These are phyloP conservation scores for Teunomyces aglyptinius DNA, from an alignment of 805 yeast genomes.

Conservation along the genomic window DNA sequence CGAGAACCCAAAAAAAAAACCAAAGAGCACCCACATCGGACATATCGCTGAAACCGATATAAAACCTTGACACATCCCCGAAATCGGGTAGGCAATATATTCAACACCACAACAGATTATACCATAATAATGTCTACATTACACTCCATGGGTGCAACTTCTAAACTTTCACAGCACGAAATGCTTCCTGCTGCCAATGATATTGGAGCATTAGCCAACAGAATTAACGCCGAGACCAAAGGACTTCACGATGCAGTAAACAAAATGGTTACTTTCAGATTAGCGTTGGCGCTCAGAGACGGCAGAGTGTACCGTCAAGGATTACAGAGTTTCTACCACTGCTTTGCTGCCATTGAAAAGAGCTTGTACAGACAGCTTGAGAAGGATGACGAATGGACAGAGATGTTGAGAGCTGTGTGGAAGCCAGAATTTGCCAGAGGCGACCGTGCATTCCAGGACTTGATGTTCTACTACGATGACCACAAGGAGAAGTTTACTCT, in stretches of 20 bases:
- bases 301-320: slow-evolving; percentile 79
- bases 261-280: slow-evolving; percentile 63
- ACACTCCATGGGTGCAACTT: slow-evolving; percentile 22
- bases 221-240: slow-evolving; percentile 72
- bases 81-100: neutral
- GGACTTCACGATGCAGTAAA: slow-evolving; percentile 66
- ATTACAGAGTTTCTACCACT: slow-evolving; percentile 67
- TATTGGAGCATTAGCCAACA: slow-evolving; percentile 77
- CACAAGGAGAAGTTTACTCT: slow-evolving; percentile 51
- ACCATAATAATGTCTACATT: neutral
- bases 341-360: slow-evolving; percentile 63
- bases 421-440: slow-evolving; percentile 67
- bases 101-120: neutral
- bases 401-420: slow-evolving; percentile 60
- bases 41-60: slow-evolving; percentile 1
- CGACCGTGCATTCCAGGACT: slow-evolving; percentile 55
- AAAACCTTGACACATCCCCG: neutral
- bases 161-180: slow-evolving; percentile 42
- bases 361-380: slow-evolving; percentile 46
- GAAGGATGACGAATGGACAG: slow-evolving; percentile 35
- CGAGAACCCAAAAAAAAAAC: neutral
- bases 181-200: slow-evolving; percentile 78
- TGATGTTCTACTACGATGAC: slow-evolving; percentile 63
- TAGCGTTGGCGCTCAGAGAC: slow-evolving; percentile 75
- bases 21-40: neutral